Percentiles rank a stretch among this genome's conserved stretches.
Conservation (phyloP, 805 yeast species). For the Kuraishia ogatae region DNA sequence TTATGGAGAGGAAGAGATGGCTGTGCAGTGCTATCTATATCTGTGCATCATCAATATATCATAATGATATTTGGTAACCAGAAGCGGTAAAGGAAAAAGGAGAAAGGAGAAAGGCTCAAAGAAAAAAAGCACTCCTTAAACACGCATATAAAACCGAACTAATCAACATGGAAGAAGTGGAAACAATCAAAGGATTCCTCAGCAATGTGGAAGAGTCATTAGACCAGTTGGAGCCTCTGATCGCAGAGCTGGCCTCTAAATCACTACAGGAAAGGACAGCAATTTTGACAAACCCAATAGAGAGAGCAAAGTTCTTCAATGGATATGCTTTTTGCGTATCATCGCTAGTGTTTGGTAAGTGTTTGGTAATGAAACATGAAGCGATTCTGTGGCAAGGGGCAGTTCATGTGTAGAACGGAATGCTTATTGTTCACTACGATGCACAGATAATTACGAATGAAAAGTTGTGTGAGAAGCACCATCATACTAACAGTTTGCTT, state of each 20-base stretch:
- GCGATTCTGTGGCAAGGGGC: too few species aligned
- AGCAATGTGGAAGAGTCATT: not conserved
- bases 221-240: constrained; percentile 1
- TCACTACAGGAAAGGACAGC: constrained; percentile 1
- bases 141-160: not conserved
- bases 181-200: not conserved
- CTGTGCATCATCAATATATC: too few species aligned
- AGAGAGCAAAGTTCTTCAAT: constrained; percentile 24
- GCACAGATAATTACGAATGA: too few species aligned
- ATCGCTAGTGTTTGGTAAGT: constrained; percentile 36
- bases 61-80: too few species aligned
- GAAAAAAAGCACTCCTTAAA: too few species aligned
- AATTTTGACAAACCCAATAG: constrained; percentile 8
- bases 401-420: too few species aligned
- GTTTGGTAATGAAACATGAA: too few species aligned
- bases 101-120: too few species aligned
- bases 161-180: constrained; percentile 1
- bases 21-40: too few species aligned
- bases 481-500: not conserved
- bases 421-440: too few species aligned
- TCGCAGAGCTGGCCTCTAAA: not conserved
- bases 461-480: too few species aligned
- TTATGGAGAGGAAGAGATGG: not conserved
- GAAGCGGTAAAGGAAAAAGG: too few species aligned
- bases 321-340: constrained; percentile 41